Percentiles rank a stretch among this genome's conserved stretches.
phyloP scores from a whole-genome alignment of 805 yeast species.

The Candida vaughaniae region DNA sequence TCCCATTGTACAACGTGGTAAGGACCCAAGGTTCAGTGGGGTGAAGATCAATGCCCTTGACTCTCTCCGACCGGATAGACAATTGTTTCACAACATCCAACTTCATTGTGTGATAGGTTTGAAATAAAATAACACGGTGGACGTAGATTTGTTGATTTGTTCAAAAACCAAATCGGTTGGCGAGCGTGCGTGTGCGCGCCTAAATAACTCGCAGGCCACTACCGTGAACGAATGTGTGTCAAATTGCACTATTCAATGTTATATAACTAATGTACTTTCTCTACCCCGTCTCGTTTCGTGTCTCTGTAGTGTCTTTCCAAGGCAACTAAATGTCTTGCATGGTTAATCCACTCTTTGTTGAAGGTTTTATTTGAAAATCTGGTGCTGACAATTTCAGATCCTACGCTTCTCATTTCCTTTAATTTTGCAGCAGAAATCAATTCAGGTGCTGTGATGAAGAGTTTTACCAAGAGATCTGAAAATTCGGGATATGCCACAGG shows the following conservation, averaged over 20 bases:
- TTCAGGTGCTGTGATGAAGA: conserved; percentile 27
- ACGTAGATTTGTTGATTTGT: conserved; percentile 4
- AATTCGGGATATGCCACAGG: conserved; percentile 41
- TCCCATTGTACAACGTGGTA: conserved; percentile 87
- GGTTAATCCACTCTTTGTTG: conserved; percentile 49
- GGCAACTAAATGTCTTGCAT: conserved; percentile 12
- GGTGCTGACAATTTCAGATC: conserved; percentile 40
- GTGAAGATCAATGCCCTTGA: conserved; percentile 96
- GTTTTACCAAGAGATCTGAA: conserved; percentile 45
- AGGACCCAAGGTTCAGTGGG: conserved; percentile 97
- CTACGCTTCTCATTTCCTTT: conserved; percentile 45
- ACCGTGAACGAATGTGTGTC: too few species aligned
- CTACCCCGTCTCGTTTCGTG: conserved; percentile 25
- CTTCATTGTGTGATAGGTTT: conserved; percentile 26
- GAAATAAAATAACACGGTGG: neutral
- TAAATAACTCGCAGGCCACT: too few species aligned
- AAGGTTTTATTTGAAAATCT: conserved; percentile 66
- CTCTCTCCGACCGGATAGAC: conserved; percentile 91
- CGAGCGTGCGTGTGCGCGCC: too few species aligned
- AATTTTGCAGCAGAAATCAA: conserved; percentile 29
- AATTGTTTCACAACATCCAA: conserved; percentile 67
- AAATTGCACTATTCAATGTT: too few species aligned
- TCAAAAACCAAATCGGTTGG: too few species aligned
- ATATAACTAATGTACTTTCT: conserved; percentile 27
- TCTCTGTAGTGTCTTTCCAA: conserved; percentile 21